Evolutionary conservation across 2,329 filamentous ascomycete species (phyloP), one percentile per base, ranked within the genome.

Genomic region (Diaporthe ampelina): DNA sequence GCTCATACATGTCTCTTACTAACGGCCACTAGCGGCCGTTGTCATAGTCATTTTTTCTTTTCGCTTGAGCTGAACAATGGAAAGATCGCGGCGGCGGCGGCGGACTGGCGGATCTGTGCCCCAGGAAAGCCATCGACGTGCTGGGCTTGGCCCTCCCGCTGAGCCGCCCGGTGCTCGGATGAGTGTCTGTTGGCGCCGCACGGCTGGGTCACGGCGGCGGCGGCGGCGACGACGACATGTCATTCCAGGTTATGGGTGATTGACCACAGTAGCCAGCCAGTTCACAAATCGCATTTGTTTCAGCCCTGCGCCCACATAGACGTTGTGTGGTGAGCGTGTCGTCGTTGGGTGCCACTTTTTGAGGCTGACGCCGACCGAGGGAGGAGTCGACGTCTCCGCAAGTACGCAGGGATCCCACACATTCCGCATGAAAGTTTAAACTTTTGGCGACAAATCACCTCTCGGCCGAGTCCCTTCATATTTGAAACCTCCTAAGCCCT

Each of bases 401-500:
- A 3, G 29, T 13, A 11, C 29, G 45, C 63, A 67, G 63, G 63
- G 63, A 67, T 67, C 21, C 45, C 63, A 24, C 45, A 24, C 26
- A 29, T 8, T 8, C 50, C 29, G 45, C 45, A 67, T 52, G 37
- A 24, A 52, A 21, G 45, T 52, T 67, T 67, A 11, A 67, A 45
- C 43, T 45, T 10, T 24, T 13, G 13, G 15, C 5, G 21, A 52
- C 45, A 40, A 40, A 37, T 8, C 5, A 52, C 13, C 11, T 37
- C 63, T 67, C 63, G 63, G 63, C 63, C 63, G 63, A 67, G 45
- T 26, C 29, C 5, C 63, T 40, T 67, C 63, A 67, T 67, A 67
- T 37, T 35, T 67, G 63, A 67, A 67, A 67, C 63, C 45, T 67
- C 43, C 63, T 67, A 67, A 67, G 63, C 63, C 63, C 29, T 67